These are phyloP conservation scores for Blastocystis hominis DNA, from an alignment of 352 stramenopile species.

Conservation along the genomic window DNA sequence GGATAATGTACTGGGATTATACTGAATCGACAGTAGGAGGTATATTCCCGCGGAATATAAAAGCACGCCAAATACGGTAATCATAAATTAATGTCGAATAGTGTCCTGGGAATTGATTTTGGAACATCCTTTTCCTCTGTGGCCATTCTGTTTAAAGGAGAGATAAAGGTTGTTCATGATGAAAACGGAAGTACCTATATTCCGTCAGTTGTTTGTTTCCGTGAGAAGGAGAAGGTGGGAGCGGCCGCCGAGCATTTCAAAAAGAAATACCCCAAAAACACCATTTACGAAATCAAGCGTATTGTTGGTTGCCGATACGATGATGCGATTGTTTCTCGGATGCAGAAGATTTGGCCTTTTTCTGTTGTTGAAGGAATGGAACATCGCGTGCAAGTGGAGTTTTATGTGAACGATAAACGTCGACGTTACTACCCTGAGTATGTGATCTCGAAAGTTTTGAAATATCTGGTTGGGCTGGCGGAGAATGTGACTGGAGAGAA, in stretches of 20 bases:
- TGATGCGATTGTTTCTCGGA: not conserved
- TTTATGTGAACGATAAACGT: slow-evolving; percentile 7
- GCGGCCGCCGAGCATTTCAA: not conserved
- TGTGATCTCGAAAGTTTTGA: slow-evolving; percentile 39
- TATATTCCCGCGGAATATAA: no score
- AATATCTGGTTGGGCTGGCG: slow-evolving; percentile 16
- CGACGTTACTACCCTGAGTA: slow-evolving; percentile 6
- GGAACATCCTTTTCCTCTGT: slow-evolving; percentile 37
- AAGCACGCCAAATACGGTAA: no score
- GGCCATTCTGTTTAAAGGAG: not conserved
- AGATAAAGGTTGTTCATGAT: slow-evolving; percentile 31
- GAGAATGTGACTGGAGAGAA: slow-evolving; percentile 10
- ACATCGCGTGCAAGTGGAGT: not conserved
- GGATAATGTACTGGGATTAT: no score
- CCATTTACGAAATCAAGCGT: slow-evolving; percentile 43
- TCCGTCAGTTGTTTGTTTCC: slow-evolving; percentile 35
- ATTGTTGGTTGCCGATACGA: slow-evolving; percentile 41
- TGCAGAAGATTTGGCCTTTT: not conserved
- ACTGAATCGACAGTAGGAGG: no score
- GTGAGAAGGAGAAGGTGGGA: slow-evolving; percentile 38
- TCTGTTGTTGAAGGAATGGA: not conserved
- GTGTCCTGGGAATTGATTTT: slow-evolving; percentile 50
- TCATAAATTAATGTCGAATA: not conserved
- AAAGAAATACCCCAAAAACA: slow-evolving; percentile 13
- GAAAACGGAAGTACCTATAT: not conserved